Conservation (phyloP, 129 eudicot genomes). For the Artemisia annua region DNA sequence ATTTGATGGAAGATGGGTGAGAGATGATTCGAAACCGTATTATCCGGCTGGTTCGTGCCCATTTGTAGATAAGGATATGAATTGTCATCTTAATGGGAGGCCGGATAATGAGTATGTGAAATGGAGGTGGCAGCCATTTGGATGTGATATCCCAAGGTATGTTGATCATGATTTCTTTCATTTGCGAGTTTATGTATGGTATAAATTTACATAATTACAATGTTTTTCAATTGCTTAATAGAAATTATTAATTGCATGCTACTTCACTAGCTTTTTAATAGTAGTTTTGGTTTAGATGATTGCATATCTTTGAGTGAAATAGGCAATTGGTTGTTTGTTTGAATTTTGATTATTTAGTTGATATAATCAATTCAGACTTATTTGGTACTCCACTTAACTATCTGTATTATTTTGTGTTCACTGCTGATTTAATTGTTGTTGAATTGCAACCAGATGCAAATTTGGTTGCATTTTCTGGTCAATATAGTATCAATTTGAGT, state of each 20-base stretch:
- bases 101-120: slow-evolving; percentile 63
- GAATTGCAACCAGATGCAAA: neutral
- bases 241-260: slow-evolving; percentile 2
- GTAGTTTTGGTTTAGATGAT: neutral
- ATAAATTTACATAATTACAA: slow-evolving; percentile 15
- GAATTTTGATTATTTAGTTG: neutral
- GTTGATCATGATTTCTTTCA: slow-evolving; percentile 15
- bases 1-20: slow-evolving; percentile 91
- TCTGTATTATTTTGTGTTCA: neutral
- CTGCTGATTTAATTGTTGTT: neutral
- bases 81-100: slow-evolving; percentile 75
- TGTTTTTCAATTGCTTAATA: slow-evolving; percentile 1
- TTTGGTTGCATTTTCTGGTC: too few relatives aligned
- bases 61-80: slow-evolving; percentile 64
- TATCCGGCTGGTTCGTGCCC: slow-evolving; percentile 91
- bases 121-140: slow-evolving; percentile 97
- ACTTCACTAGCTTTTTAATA: neutral
- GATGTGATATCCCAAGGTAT: slow-evolving; percentile 86
- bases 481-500: neutral
- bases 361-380: neutral
- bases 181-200: neutral
- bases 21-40: slow-evolving; percentile 71
- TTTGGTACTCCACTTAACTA: slow-evolving; percentile 4
- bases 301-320: slow-evolving; percentile 14
- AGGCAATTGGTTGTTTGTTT: slow-evolving; percentile 18